These are phyloP conservation scores for Aureobasidium sp. DNA, from an alignment of 2,329 filamentous ascomycete species.

Conservation along the genomic window DNA sequence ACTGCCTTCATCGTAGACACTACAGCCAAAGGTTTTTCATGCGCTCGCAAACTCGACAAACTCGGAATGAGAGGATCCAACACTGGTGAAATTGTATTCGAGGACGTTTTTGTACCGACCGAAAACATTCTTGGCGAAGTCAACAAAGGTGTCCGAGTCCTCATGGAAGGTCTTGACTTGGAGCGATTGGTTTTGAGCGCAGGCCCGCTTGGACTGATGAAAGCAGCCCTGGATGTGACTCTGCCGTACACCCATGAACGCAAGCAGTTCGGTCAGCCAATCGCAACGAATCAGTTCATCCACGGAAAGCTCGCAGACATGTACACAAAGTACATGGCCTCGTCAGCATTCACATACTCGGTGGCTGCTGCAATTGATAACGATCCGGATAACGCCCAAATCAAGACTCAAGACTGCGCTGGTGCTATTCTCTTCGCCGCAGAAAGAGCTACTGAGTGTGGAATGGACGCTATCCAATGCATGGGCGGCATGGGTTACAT, in stretches of 20 bases:
- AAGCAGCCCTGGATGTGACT: conserved; percentile 75
- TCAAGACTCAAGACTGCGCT: conserved; percentile 86
- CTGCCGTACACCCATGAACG: conserved; percentile 85
- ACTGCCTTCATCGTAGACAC: conserved; percentile 87
- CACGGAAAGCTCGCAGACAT: conserved; percentile 94
- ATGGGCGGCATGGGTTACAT: conserved; percentile 69
- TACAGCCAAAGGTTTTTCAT: conserved; percentile 68
- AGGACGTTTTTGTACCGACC: conserved; percentile 78
- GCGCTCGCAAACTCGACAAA: conserved; percentile 89
- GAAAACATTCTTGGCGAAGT: conserved; percentile 74
- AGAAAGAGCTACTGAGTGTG: conserved; percentile 79
- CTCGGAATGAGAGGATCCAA: conserved; percentile 97
- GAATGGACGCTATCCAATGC: conserved; percentile 83
- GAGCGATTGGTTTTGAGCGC: conserved; percentile 88
- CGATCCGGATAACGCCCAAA: conserved; percentile 33
- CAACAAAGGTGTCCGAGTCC: conserved; percentile 76
- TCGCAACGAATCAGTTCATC: conserved; percentile 87
- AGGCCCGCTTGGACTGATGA: conserved; percentile 90
- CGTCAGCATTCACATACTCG: conserved; percentile 77
- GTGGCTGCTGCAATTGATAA: conserved; percentile 78
- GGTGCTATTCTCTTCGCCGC: conserved; percentile 90
- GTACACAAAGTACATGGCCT: conserved; percentile 87
- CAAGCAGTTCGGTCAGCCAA: conserved; percentile 78
- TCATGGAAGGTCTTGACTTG: conserved; percentile 95
- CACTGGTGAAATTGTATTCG: conserved; percentile 88